Evolutionary conservation across 1,139 yeast species (phyloP).

Genomic region (Zygoascus sp.): DNA sequence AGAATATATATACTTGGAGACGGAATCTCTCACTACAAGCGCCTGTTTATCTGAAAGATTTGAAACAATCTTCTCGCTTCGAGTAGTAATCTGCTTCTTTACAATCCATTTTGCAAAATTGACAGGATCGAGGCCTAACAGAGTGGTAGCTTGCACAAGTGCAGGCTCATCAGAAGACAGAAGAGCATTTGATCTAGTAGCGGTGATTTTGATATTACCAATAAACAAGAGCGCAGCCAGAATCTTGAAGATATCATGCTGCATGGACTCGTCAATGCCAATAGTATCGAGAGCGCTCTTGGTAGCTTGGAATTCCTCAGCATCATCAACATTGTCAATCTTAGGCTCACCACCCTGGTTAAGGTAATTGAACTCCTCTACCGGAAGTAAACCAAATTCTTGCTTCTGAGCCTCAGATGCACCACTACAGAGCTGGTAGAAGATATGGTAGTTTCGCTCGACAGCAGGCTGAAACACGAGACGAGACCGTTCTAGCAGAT

Average conservation of each 20-base stretch:
- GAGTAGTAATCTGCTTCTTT: slow-evolving; percentile 88
- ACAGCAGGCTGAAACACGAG: slow-evolving; percentile 84
- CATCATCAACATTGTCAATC: slow-evolving; percentile 79
- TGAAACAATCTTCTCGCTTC: slow-evolving; percentile 86
- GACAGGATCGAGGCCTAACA: slow-evolving; percentile 73
- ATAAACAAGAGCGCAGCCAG: slow-evolving; percentile 88
- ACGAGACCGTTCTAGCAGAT: slow-evolving; percentile 87
- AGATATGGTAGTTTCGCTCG: slow-evolving; percentile 93
- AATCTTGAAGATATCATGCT: slow-evolving; percentile 65
- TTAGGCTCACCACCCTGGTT: slow-evolving; percentile 82
- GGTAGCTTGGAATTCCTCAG: slow-evolving; percentile 68
- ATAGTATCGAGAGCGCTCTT: slow-evolving; percentile 71
- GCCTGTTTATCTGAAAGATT: slow-evolving; percentile 84
- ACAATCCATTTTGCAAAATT: slow-evolving; percentile 87
- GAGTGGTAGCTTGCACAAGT: slow-evolving; percentile 74
- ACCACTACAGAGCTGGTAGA: slow-evolving; percentile 86
- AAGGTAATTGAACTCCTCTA: slow-evolving; percentile 72
- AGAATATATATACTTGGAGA: slow-evolving; percentile 88
- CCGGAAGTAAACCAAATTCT: slow-evolving; percentile 51
- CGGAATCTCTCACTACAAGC: slow-evolving; percentile 88
- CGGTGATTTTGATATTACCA: slow-evolving; percentile 87
- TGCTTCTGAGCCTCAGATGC: slow-evolving; percentile 56
- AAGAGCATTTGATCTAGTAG: slow-evolving; percentile 80
- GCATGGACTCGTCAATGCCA: slow-evolving; percentile 62
- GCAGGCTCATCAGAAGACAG: slow-evolving; percentile 84